Percentiles rank a stretch among this genome's conserved stretches.
Conservation (phyloP, 2,329 filamentous ascomycete genomes). For the Chalaropsis thielavioides region DNA sequence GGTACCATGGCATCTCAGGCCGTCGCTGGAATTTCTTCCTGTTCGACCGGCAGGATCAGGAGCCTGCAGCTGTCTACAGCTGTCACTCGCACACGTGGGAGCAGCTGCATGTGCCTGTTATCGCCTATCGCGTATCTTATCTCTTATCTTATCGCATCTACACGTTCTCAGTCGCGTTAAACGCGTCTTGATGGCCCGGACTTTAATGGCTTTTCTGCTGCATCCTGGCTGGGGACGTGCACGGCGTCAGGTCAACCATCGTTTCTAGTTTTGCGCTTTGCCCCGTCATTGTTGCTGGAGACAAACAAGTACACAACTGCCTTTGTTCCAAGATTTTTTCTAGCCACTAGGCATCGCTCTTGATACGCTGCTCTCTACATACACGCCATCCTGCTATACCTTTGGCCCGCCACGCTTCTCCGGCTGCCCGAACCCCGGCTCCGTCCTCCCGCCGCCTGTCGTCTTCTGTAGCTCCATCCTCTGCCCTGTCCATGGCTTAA, state of each 20-base stretch:
- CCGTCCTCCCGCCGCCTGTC: not conserved
- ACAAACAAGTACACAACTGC: too few relatives aligned
- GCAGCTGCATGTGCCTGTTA: not conserved
- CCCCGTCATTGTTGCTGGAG: too few relatives aligned
- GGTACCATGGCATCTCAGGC: not conserved
- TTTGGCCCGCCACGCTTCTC: too few relatives aligned
- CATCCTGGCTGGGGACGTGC: not conserved
- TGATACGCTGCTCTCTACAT: too few relatives aligned
- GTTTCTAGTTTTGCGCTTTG: too few relatives aligned
- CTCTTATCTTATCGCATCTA: conserved; percentile 1
- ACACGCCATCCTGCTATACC: too few relatives aligned
- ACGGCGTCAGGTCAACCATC: not conserved
- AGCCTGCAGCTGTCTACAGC: not conserved
- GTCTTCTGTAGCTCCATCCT: not conserved
- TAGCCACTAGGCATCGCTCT: too few relatives aligned
- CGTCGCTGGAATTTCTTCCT: not conserved
- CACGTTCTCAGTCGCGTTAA: not conserved
- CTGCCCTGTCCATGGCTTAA: not conserved
- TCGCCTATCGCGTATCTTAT: not conserved
- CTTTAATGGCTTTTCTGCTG: conserved; percentile 13
- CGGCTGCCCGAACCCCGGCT: not conserved
- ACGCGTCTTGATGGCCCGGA: not conserved
- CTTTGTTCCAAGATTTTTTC: too few relatives aligned
- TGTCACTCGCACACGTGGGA: not conserved
- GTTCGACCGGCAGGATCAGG: not conserved